Conservation (phyloP, 495 filamentous ascomycete species). For the Penicillium lagena region DNA sequence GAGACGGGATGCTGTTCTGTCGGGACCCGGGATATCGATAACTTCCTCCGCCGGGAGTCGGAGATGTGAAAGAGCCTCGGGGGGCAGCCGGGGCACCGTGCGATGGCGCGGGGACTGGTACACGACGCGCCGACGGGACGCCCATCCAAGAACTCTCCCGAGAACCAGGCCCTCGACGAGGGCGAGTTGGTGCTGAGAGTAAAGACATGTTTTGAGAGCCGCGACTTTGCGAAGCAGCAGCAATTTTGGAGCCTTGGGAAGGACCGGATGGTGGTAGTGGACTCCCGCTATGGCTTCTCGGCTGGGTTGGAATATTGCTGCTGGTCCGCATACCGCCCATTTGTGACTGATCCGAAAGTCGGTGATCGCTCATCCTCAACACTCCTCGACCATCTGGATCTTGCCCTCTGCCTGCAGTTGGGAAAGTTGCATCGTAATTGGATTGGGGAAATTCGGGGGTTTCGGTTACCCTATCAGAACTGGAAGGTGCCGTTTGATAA, state of each 20-base stretch:
- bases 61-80: slow-evolving; percentile 29
- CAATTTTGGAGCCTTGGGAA: slow-evolving; percentile 33
- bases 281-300: slow-evolving; percentile 25
- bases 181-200: slow-evolving; percentile 54
- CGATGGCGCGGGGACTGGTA: slow-evolving; percentile 19
- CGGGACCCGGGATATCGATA: slow-evolving; percentile 38
- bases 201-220: slow-evolving; percentile 39
- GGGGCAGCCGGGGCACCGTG: slow-evolving; percentile 37
- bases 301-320: slow-evolving; percentile 24
- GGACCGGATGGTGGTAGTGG: slow-evolving; percentile 43
- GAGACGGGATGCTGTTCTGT: slow-evolving; percentile 41
- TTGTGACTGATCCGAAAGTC: not conserved
- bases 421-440: not conserved
- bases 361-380: no score
- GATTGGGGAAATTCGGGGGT: not conserved
- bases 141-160: slow-evolving; percentile 31
- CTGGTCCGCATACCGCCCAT: slow-evolving; percentile 5
- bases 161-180: slow-evolving; percentile 41
- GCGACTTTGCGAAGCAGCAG: slow-evolving; percentile 42
- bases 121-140: slow-evolving; percentile 31
- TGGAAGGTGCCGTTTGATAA: not conserved
- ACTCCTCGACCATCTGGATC: no score
- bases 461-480: not conserved
- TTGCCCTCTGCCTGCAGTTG: not conserved
- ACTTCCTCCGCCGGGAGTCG: slow-evolving; percentile 15